phyloP scores from a whole-genome alignment of 1,284 basidiomycete species.

The Rhodotorula sp. region DNA sequence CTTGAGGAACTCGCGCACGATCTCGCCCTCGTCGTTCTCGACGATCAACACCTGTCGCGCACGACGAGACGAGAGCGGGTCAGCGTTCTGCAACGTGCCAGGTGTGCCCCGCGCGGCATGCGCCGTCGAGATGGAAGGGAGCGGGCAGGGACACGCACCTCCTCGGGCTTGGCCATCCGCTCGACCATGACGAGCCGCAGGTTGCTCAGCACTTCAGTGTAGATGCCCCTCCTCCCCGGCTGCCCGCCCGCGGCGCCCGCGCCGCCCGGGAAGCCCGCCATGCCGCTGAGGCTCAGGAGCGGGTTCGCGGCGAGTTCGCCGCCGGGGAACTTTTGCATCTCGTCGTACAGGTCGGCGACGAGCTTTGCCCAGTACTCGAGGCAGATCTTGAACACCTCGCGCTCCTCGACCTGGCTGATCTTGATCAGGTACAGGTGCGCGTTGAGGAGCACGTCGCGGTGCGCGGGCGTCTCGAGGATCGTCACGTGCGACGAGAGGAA shows the following conservation, averaged over 20 bases:
- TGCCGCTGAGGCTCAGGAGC: conserved; percentile 68
- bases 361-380: conserved; percentile 98
- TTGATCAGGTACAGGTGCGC: conserved; percentile 99
- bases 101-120: background rate
- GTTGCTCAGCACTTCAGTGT: conserved; percentile 91
- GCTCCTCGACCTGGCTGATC: conserved; percentile 95
- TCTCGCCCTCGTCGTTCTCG: conserved; percentile 99
- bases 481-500: conserved; percentile 87
- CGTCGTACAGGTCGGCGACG: conserved; percentile 97
- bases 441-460: conserved; percentile 91
- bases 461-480: conserved; percentile 85
- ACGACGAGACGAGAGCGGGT: background rate
- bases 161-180: conserved; percentile 99
- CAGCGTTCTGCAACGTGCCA: background rate
- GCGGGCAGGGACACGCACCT: conserved; percentile 60
- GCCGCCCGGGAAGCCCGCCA: conserved; percentile 55
- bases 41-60: conserved; percentile 81
- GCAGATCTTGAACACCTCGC: conserved; percentile 99
- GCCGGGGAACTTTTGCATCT: conserved; percentile 81
- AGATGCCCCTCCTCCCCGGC: conserved; percentile 86
- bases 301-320: conserved; percentile 58
- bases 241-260: conserved; percentile 53
- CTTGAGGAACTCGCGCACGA: conserved; percentile 99
- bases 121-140: no score
- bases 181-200: conserved; percentile 95